Evolutionary conservation across 441 rosid genomes (phyloP).

Genomic region (Brassica balearica): DNA sequence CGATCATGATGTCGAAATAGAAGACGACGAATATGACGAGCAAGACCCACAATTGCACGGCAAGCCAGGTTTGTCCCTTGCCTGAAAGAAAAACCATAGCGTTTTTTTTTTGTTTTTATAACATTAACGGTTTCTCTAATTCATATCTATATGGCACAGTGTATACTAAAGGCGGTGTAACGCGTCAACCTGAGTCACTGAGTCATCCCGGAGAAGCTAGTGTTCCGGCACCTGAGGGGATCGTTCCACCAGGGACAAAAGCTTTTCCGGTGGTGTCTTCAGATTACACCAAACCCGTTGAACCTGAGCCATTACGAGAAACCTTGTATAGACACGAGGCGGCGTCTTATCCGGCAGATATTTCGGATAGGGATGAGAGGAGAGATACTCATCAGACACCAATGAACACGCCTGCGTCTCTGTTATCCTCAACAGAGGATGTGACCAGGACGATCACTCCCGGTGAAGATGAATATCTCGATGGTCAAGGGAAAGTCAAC

Average conservation of each 20-base stretch:
- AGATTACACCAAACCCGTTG: conserved; percentile 33
- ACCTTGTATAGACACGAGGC: conserved; percentile 30
- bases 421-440: conserved; percentile 36
- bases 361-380: background rate
- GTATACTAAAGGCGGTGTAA: conserved; percentile 42
- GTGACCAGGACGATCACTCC: conserved; percentile 39
- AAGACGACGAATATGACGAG: conserved; percentile 61
- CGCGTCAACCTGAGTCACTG: conserved; percentile 39
- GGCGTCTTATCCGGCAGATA: conserved; percentile 15
- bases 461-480: conserved; percentile 35
- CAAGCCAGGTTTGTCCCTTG: conserved; percentile 34
- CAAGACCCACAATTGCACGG: conserved; percentile 53
- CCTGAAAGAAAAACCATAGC: too few relatives aligned
- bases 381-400: conserved; percentile 40
- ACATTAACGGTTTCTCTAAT: background rate
- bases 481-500: conserved; percentile 46
- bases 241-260: conserved; percentile 34
- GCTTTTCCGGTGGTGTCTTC: conserved; percentile 41
- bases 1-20: conserved; percentile 56
- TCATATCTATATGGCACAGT: conserved; percentile 40
- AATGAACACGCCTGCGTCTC: conserved; percentile 37
- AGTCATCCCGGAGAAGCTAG: conserved; percentile 43
- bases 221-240: conserved; percentile 37
- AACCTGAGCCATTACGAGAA: conserved; percentile 29
- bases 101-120: too few relatives aligned